A percentile compares a stretch with the other conserved stretches of the same genome.
These are phyloP conservation scores for Sporothrix mexicana DNA, from an alignment of 2,329 filamentous ascomycete genomes.

Conservation along the genomic window DNA sequence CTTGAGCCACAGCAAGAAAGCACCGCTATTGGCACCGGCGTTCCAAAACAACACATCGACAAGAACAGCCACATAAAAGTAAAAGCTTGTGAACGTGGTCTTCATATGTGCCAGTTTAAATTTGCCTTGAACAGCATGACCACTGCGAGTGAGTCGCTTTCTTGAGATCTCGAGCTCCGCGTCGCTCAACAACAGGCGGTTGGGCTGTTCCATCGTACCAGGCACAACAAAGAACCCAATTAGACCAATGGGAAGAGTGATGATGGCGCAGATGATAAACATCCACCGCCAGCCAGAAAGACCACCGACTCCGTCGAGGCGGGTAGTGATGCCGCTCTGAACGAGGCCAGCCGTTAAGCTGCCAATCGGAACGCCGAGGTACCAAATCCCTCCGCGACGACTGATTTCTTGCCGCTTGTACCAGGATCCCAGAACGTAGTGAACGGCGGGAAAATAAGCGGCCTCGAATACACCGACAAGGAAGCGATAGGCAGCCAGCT, in stretches of 20 bases:
- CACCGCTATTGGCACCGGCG: conserved; percentile 54
- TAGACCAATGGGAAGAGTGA: conserved; percentile 53
- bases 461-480: conserved; percentile 45
- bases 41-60: conserved; percentile 65
- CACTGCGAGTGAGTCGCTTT: conserved; percentile 21
- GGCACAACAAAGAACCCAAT: conserved; percentile 58
- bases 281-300: conserved; percentile 46
- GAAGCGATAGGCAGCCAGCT: conserved; percentile 46
- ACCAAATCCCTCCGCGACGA: conserved; percentile 67
- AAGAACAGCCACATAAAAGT: conserved; percentile 57
- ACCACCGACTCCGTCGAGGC: conserved; percentile 42
- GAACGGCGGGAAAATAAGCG: conserved; percentile 42
- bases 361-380: conserved; percentile 59
- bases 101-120: conserved; percentile 9
- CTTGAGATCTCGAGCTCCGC: conserved; percentile 26
- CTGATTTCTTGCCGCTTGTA: conserved; percentile 65
- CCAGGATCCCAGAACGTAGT: conserved; percentile 54
- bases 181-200: conserved; percentile 46
- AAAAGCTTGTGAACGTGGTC: conserved; percentile 10
- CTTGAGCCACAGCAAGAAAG: conserved; percentile 64
- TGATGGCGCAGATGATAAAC: conserved; percentile 44
- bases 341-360: conserved; percentile 43
- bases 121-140: conserved; percentile 27
- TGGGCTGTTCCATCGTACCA: conserved; percentile 51
- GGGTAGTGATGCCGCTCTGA: conserved; percentile 43